Conservation (phyloP, 805 yeast species). For the Metschnikowia lochheadii region DNA sequence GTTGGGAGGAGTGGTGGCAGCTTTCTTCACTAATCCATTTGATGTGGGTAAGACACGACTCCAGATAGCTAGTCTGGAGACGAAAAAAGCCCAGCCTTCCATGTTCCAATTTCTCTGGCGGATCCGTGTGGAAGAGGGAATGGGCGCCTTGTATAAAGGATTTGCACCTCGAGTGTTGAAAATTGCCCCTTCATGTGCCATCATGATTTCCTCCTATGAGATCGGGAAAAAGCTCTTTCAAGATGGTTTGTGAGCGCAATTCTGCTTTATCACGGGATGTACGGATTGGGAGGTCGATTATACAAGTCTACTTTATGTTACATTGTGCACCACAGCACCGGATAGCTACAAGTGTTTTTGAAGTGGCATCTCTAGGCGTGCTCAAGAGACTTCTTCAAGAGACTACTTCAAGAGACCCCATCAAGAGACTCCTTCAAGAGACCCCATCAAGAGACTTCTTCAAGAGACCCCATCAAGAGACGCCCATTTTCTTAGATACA, state of each 20-base stretch:
- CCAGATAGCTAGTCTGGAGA: constrained; percentile 51
- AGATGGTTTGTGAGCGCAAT: constrained; percentile 5
- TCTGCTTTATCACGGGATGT: neutral
- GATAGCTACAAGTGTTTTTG: no score
- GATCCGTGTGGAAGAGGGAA: constrained; percentile 71
- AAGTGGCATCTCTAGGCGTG: no score
- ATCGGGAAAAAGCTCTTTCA: constrained; percentile 61
- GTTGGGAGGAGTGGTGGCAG: constrained; percentile 78
- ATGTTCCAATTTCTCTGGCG: constrained; percentile 65
- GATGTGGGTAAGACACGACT: constrained; percentile 95
- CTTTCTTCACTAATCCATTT: constrained; percentile 86
- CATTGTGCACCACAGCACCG: no score
- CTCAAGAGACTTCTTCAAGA: no score
- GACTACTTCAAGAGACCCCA: no score
- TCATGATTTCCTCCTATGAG: constrained; percentile 95
- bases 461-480: no score
- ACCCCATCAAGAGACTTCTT: no score
- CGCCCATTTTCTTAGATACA: no score
- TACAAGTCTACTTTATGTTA: no score
- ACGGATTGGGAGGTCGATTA: no score
- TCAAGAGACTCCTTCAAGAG: no score
- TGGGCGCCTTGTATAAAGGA: constrained; percentile 83
- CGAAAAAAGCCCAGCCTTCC: constrained; percentile 31
- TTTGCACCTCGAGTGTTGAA: constrained; percentile 80
- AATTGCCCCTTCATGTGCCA: constrained; percentile 96